These are phyloP conservation scores for Sporothrix protearum DNA, from an alignment of 2,329 filamentous ascomycete species.

Conservation along the genomic window DNA sequence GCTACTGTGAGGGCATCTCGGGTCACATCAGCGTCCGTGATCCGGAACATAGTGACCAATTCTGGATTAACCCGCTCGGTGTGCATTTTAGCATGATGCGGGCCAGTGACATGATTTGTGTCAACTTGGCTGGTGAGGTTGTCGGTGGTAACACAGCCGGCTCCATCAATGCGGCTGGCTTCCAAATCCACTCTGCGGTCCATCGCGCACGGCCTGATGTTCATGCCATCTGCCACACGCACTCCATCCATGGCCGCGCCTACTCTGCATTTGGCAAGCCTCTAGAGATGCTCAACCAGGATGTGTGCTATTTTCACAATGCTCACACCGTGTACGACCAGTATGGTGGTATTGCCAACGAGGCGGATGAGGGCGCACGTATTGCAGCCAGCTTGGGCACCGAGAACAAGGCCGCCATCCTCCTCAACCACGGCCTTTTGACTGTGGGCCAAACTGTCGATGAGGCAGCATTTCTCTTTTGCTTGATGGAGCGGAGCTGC, in stretches of 20 bases:
- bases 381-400: slow-evolving; percentile 47
- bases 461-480: slow-evolving; percentile 60
- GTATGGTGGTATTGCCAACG: slow-evolving; percentile 59
- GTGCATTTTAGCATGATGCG: slow-evolving; percentile 56
- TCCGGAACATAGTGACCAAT: slow-evolving; percentile 51
- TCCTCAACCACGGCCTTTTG: slow-evolving; percentile 60
- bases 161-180: slow-evolving; percentile 54
- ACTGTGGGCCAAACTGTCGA: slow-evolving; percentile 60
- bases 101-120: slow-evolving; percentile 55
- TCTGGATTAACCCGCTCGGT: slow-evolving; percentile 61
- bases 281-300: slow-evolving; percentile 60
- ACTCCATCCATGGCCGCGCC: slow-evolving; percentile 53
- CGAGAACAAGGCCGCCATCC: slow-evolving; percentile 49
- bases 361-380: slow-evolving; percentile 51
- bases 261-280: slow-evolving; percentile 53
- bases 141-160: slow-evolving; percentile 48
- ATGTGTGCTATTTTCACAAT: slow-evolving; percentile 53
- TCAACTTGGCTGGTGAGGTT: slow-evolving; percentile 53
- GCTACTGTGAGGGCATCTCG: slow-evolving; percentile 58
- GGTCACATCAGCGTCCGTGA: slow-evolving; percentile 61
- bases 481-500: slow-evolving; percentile 62
- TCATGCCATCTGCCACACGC: slow-evolving; percentile 56
- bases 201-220: slow-evolving; percentile 56
- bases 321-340: slow-evolving; percentile 56
- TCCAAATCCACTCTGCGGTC: slow-evolving; percentile 56